Conservation (phyloP, 2,329 filamentous ascomycete species). For the Xenoacremonium recifei region DNA sequence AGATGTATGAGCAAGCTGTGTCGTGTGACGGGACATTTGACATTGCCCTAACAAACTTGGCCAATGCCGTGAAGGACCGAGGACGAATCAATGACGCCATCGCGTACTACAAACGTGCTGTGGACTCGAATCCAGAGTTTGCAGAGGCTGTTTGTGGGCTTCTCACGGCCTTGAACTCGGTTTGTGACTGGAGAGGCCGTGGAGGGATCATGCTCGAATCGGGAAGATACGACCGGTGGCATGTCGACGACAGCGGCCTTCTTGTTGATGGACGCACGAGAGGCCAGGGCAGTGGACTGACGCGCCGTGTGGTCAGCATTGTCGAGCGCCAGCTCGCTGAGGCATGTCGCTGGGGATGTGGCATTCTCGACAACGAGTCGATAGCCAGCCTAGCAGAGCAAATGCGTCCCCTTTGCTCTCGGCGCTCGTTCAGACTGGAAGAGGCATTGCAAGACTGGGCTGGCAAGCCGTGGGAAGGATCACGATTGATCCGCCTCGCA, state of each 20-base stretch:
- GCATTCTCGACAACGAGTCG: slow-evolving; percentile 58
- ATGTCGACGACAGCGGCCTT: slow-evolving; percentile 83
- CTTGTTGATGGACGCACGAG: slow-evolving; percentile 68
- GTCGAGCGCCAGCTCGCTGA: slow-evolving; percentile 85
- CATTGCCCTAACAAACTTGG: slow-evolving; percentile 92
- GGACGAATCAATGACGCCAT: slow-evolving; percentile 92
- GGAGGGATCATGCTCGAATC: slow-evolving; percentile 77
- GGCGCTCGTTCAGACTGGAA: slow-evolving; percentile 35
- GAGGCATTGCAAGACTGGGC: slow-evolving; percentile 59
- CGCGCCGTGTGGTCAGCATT: slow-evolving; percentile 86
- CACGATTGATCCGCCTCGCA: slow-evolving; percentile 75
- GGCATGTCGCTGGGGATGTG: slow-evolving; percentile 81
- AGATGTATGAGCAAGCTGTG: slow-evolving; percentile 96
- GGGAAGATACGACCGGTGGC: slow-evolving; percentile 83
- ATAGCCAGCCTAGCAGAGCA: slow-evolving; percentile 51
- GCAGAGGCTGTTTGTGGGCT: slow-evolving; percentile 95
- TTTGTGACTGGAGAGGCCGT: slow-evolving; percentile 90
- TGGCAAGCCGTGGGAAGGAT: slow-evolving; percentile 82
- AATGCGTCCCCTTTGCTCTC: slow-evolving; percentile 39
- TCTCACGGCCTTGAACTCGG: slow-evolving; percentile 91
- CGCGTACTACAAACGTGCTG: slow-evolving; percentile 84
- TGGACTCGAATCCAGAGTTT: slow-evolving; percentile 90
- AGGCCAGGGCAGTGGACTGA: slow-evolving; percentile 71
- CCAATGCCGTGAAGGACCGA: slow-evolving; percentile 96
- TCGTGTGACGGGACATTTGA: slow-evolving; percentile 92